Percentiles rank a stretch among this genome's conserved stretches.
These are phyloP conservation scores for Russula dissimulans DNA, from an alignment of 768 basidiomycete species.

Conservation along the genomic window DNA sequence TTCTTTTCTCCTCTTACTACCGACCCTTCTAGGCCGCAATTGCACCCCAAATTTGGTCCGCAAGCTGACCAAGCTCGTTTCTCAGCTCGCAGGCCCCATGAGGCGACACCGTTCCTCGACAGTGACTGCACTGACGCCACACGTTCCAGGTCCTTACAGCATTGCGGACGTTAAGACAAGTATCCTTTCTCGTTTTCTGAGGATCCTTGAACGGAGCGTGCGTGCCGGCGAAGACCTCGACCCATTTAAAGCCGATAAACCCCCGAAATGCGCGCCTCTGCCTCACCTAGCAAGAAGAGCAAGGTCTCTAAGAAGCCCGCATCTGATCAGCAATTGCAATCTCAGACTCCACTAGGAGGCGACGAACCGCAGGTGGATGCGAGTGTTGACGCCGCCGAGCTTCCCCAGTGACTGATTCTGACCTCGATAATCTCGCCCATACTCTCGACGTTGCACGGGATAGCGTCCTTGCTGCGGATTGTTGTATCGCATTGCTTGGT, in stretches of 20 bases:
- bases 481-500: constrained; percentile 66
- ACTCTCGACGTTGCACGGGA: constrained; percentile 56
- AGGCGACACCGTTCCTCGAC: constrained; percentile 49
- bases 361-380: constrained; percentile 25
- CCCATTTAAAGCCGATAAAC: constrained; percentile 43
- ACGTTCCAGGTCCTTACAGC: constrained; percentile 37
- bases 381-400: constrained; percentile 17
- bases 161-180: constrained; percentile 60
- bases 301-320: constrained; percentile 27
- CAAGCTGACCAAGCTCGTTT: constrained; percentile 63
- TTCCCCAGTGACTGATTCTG: constrained; percentile 34
- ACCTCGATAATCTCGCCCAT: constrained; percentile 43
- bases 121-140: constrained; percentile 34
- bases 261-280: constrained; percentile 14
- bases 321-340: constrained; percentile 35
- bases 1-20: constrained; percentile 57
- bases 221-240: constrained; percentile 67
- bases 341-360: constrained; percentile 33
- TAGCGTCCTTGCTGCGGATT: constrained; percentile 76
- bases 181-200: constrained; percentile 55
- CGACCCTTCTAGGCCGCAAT: constrained; percentile 51
- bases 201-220: constrained; percentile 72
- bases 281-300: constrained; percentile 34
- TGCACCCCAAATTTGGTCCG: constrained; percentile 49
- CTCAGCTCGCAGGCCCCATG: constrained; percentile 54